Evolutionary conservation across 768 basidiomycete species (phyloP), one percentile per base, ranked within the genome.

Genomic region (Kwoniella sp.): DNA sequence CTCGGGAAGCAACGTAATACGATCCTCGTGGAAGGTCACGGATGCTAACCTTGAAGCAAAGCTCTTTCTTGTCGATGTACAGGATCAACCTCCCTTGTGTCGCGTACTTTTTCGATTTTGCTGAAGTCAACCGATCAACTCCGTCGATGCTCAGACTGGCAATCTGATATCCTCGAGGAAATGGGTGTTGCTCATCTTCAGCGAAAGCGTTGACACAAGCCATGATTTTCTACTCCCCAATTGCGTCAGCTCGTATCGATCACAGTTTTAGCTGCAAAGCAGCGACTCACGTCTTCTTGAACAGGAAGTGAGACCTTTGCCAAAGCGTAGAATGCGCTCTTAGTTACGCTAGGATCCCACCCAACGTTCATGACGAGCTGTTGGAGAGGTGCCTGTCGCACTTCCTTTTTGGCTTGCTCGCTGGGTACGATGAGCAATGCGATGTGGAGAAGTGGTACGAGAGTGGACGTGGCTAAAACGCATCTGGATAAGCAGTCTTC

Each of bases 11-110:
- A 3, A 45, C 3, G 15, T 11, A 45, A 45, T 8, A 11, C 41
- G 20, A 17, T 13, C 34, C 5, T 37, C 13, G 34, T 17, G 9
- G 41, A 9, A 20, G 11, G 17, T 45, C 11, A 20, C 41, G 41
- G 4, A 7, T 17, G 34, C 53, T 61, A 38, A 71, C 72, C 56
- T 65, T 65, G 30, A 62, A 31, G 15, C 22, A 25, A 55, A 59
- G 51, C 7, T 50, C 64, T 34, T 41, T 54, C 26, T 54, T 25
- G 48, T 70, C 72, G 12, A 73, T 30, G 47, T 73, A 73, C 0
- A 70, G 20, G 0, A 70, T 62, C 22, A 73, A n/a, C 9, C 58
- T 30, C 8, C 66, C 67, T 9, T 62, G 22, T 13, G n/a, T 8
- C 13, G 57, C 15, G 9, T 67, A 28, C 48, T 31, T 28, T 45